Base-by-base conservation (phyloP, 1,284 basidiomycete species). In the Puccinia horiana region DNA sequence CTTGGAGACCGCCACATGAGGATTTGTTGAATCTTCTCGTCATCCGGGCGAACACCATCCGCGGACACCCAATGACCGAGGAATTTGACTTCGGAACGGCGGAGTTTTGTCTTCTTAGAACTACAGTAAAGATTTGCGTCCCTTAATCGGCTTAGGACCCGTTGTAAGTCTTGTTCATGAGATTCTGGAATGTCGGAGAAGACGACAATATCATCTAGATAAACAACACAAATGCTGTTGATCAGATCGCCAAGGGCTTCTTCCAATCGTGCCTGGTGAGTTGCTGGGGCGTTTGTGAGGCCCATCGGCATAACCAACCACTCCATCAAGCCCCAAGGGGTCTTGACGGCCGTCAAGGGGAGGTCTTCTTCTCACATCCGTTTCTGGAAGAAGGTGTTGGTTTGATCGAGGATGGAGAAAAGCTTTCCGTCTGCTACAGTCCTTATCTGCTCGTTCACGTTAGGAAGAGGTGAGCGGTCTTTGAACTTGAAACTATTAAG, bases 261-360 rank as follows among this genome's bases (percentile, higher is more conserved):
- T 63, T 84, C 83, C 9, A 84, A 52, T 11, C 76, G 56, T 0
- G 32, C 37, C 56, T 58, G 56, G 56, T 23, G 56, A 0, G 86
- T 87, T 0, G 88, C 84, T 0, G 88, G 88, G 0, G 88, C 9
- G 29, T 58, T 58, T n/a, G 56, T 81, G 20, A 86, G 83, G 0
- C 88, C 88, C 83, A 87, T 86, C 0, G 88, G 88, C 88, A 89
- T 47, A 47, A 47, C 44, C 16, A 47, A 8, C 44, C 44, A 47
- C 16, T 47, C n/a, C n/a, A n/a, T n/a, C n/a, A 74, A 18, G 9
- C 72, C 47, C 72, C 72, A 74, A 0, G 72, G 72, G 6, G 72
- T 74, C 18, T 74, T 74, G 2, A 74, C 42, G 14, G 72, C 47
- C 3, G 70, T 73, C 6, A 44, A 44, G 2, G 35, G 70, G 4